These are phyloP conservation scores for Chaetomium fimeti DNA, from an alignment of 495 filamentous ascomycete species.

Conservation along the genomic window DNA sequence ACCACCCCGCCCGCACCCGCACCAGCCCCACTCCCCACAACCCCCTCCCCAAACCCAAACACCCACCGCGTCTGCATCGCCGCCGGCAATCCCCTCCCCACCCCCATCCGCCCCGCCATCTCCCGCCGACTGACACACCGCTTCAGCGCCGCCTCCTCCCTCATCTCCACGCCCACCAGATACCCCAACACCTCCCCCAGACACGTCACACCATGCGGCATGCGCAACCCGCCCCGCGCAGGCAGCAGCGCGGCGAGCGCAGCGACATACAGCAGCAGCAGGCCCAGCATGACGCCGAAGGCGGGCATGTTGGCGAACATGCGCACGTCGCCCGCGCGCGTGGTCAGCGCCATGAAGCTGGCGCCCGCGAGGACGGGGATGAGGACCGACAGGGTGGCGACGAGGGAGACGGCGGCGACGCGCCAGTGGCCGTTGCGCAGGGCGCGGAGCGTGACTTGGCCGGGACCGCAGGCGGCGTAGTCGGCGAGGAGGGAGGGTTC, in stretches of 20 bases:
- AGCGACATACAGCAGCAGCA: conserved; percentile 66
- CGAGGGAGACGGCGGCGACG: conserved; percentile 65
- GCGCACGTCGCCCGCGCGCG: conserved; percentile 50
- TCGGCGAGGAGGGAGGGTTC: conserved; percentile 69
- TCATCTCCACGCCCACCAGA: conserved; percentile 64
- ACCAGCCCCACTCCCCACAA: conserved; percentile 7
- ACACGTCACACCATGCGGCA: conserved; percentile 68
- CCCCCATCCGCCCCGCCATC: conserved; percentile 38
- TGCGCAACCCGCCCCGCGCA: conserved; percentile 53
- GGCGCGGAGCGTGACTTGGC: conserved; percentile 62
- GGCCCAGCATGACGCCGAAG: conserved; percentile 64
- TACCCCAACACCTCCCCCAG: conserved; percentile 77
- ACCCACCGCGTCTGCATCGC: conserved; percentile 40
- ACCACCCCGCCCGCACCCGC: background rate
- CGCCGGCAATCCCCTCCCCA: conserved; percentile 31
- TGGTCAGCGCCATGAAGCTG: conserved; percentile 73
- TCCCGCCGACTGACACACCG: conserved; percentile 30
- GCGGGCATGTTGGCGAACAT: conserved; percentile 68
- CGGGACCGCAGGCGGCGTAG: conserved; percentile 64
- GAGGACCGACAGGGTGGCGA: conserved; percentile 61
- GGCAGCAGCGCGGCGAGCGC: conserved; percentile 53
- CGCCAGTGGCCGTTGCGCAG: conserved; percentile 65
- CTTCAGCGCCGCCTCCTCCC: conserved; percentile 64
- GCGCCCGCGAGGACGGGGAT: conserved; percentile 77
- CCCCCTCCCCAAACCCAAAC: conserved; percentile 34